phyloP scores from a whole-genome alignment of 1,284 basidiomycete genomes.

The Trametes polyzona region DNA sequence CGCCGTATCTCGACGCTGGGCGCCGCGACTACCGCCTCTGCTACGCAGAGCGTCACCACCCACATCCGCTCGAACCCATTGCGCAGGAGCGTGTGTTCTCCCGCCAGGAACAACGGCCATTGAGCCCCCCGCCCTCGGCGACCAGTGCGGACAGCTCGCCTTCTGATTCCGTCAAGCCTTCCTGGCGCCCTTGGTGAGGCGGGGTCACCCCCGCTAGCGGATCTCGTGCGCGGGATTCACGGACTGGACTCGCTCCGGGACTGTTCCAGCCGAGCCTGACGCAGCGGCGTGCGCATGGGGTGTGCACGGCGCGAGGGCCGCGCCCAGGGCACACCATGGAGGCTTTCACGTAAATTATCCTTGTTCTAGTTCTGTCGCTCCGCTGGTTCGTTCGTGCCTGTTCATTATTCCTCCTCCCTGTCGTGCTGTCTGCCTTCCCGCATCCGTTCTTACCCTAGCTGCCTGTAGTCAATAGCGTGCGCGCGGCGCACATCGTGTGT shows the following conservation, averaged over 20 bases:
- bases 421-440: conserved; percentile 5
- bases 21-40: conserved; percentile 4
- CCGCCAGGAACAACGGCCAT: conserved; percentile 17
- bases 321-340: not conserved
- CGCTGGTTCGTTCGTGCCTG: too few species aligned
- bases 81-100: conserved; percentile 10
- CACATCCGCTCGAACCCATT: too few species aligned
- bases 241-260: not conserved
- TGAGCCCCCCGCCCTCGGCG: conserved; percentile 22
- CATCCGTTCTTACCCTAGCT: conserved; percentile 17
- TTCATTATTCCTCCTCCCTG: conserved; percentile 5
- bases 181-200: conserved; percentile 26
- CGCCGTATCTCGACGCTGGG: conserved; percentile 11
- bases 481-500: conserved; percentile 12
- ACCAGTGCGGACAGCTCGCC: conserved; percentile 28
- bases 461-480: conserved; percentile 15
- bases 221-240: not conserved
- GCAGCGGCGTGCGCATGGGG: not conserved
- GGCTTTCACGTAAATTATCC: conserved; percentile 21
- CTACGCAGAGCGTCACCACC: conserved; percentile 6
- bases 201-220: not conserved
- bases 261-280: not conserved
- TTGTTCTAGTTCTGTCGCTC: conserved; percentile 10
- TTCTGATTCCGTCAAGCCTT: conserved; percentile 36
- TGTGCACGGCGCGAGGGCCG: not conserved